phyloP scores from a whole-genome alignment of 192 early-diverging fungal species.

The Coemansia sp. region DNA sequence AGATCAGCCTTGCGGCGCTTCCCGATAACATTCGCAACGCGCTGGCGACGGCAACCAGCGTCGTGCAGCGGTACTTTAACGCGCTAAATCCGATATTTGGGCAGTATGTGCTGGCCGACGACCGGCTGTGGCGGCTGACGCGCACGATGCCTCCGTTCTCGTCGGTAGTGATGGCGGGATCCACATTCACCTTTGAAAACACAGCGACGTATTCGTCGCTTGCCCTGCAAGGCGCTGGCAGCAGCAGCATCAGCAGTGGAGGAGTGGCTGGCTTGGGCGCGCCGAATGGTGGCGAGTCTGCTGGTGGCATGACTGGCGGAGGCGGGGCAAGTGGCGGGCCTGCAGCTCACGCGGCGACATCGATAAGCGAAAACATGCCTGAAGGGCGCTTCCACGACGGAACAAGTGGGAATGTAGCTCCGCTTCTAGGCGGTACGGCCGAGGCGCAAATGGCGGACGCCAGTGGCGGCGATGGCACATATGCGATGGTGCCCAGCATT shows the following conservation, averaged over 20 bases:
- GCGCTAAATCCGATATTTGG: constrained; percentile 48
- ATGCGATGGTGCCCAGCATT: constrained; percentile 16
- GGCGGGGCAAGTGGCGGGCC: background rate
- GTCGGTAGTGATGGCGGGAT: constrained; percentile 41
- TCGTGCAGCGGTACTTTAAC: constrained; percentile 48
- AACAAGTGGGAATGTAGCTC: background rate
- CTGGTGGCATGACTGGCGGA: background rate
- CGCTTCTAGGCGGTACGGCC: background rate
- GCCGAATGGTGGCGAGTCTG: constrained; percentile 7
- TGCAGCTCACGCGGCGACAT: no score
- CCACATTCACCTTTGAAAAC: constrained; percentile 38
- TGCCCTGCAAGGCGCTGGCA: background rate
- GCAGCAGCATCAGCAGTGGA: constrained; percentile 9
- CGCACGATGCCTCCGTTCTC: constrained; percentile 46
- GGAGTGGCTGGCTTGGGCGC: background rate
- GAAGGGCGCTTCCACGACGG: background rate
- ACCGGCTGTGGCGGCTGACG: constrained; percentile 47
- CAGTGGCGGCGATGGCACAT: background rate
- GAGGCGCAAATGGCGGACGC: background rate
- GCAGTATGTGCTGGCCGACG: constrained; percentile 43
- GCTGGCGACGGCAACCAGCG: constrained; percentile 31
- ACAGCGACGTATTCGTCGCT: constrained; percentile 17
- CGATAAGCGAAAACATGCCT: background rate
- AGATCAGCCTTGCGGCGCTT: constrained; percentile 22
- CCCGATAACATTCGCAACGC: constrained; percentile 42